Evolutionary conservation across 345 rosid species (phyloP), one percentile per base, ranked within the genome.

Genomic region (Cardamine occulta): DNA sequence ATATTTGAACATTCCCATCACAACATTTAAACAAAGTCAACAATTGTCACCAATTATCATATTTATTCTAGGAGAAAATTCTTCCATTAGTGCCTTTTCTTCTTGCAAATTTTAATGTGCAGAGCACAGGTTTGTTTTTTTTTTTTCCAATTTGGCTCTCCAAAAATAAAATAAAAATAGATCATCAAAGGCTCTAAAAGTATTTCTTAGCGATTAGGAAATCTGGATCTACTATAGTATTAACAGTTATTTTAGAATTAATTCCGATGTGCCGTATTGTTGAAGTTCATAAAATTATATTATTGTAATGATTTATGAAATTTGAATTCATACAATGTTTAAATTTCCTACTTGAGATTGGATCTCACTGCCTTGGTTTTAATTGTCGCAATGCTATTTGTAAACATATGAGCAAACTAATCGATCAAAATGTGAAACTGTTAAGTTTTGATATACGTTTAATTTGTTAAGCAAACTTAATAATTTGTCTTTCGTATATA

Each of bases 1-100:
- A 56, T 77, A 63, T 77, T 70, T 77, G 66, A 70, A 70, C 66
- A 70, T 63, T 68, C 60, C 74, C 21, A 18, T 68, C 74, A 19
- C 70, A 48, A 26, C 68, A 58, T 48, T 11, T 61, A 45, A n/a
- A 55, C 75, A 70, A 63, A 55, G 54, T 70, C 75, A 37, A 70
- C 54, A 63, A 55, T 31, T 70, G 71, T 63, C 76, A 62, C 67
- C 42, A 34, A 9, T 66, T 44, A 21, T 45, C 66, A 23, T 26
- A 15, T 74, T 42, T 63, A 9, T 61, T 61, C 23, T 42, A 18
- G 31, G 49, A 12, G 37, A 10, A 44, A 17, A 3, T 54, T 64
- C 18, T 62, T 6, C 63, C 56, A 44, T 40, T 31, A 19, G 28
- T 47, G 9, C 37, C 24, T 24, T 2, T 49, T 61, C 31, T 29